These are phyloP conservation scores for Hymenoscyphus fraxineus DNA, from an alignment of 2,329 filamentous ascomycete species.

Conservation along the genomic window DNA sequence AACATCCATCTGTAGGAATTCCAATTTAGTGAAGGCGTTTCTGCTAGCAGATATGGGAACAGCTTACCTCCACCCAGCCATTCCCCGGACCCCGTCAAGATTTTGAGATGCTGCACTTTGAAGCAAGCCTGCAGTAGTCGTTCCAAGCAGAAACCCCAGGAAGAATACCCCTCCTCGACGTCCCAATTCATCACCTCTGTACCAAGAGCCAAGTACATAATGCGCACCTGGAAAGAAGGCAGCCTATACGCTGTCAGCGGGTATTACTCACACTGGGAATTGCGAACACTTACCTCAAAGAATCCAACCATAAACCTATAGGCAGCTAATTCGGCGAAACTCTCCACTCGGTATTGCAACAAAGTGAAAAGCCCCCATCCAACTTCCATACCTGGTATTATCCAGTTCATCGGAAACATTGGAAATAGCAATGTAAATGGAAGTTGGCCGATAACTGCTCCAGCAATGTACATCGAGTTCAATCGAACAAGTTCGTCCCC, in stretches of 20 bases:
- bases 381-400: constrained; percentile 28
- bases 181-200: constrained; percentile 33
- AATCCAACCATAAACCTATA: constrained; percentile 53
- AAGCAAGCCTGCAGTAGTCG: constrained; percentile 26
- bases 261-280: background rate
- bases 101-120: constrained; percentile 23
- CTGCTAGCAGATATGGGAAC: background rate
- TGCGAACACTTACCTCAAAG: constrained; percentile 41
- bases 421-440: constrained; percentile 31
- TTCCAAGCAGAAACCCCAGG: constrained; percentile 28
- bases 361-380: constrained; percentile 31
- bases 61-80: constrained; percentile 35
- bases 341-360: constrained; percentile 35
- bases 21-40: constrained; percentile 23
- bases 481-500: constrained; percentile 46
- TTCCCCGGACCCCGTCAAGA: constrained; percentile 23
- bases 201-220: constrained; percentile 37
- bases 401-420: constrained; percentile 29
- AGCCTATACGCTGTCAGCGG: constrained; percentile 19
- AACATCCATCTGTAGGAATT: constrained; percentile 52
- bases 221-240: constrained; percentile 37
- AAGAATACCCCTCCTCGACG: constrained; percentile 27
- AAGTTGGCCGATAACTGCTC: constrained; percentile 28
- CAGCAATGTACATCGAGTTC: constrained; percentile 27
- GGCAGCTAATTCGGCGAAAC: constrained; percentile 47